Base-by-base conservation (phyloP, 192 early-diverging fungal genomes). In the Chytriomyces sp. region DNA sequence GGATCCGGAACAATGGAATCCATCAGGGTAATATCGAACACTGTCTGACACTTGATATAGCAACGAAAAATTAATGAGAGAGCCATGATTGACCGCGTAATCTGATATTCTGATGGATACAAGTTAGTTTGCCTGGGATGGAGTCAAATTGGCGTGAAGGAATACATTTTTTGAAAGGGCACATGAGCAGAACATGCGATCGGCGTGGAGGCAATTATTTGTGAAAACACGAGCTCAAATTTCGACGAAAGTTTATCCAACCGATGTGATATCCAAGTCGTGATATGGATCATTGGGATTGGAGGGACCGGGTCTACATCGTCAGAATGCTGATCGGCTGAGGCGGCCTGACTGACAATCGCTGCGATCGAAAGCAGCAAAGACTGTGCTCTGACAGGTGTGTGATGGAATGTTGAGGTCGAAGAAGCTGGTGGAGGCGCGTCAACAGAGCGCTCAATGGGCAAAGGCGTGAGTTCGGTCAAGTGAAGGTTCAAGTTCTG, bases 161-260 rank as follows among this genome's bases (percentile, higher is more conserved):
- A 6, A 11, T 64, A 20, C 62, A 64, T 16, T 64, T 35, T 24
- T 64, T 64, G 11, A 64, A 11, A 11, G 62, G 35, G 35, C 1
- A 35, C 0, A 35, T 35, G 35, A 35, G 35, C 35, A 35, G 35
- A 35, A 2, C 0, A 35, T 2, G 35, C 4, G 35, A 35, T 20
- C 5, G 62, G 20, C 7, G 62, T 64, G 35, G 62, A 26, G 20
- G 23, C 62, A 64, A 64, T 28, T 6, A 10, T 23, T 64, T 64
- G 11, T 3, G 13, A 68, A 53, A 70, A 70, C 53, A 70, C 69
- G 26, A 70, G 20, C 13, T 45, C 69, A 53, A 53, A 70, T 53
- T 70, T 70, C 9, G 9, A 11, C 18, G 49, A 57, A 24, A 70
- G 13, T 23, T 47, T 57, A 44, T 70, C 69, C 5, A 70, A 44